Evolutionary conservation across 306 rosid genomes (phyloP), one percentile per base, ranked within the genome.

Genomic region (Hylodesmum podocarpum): DNA sequence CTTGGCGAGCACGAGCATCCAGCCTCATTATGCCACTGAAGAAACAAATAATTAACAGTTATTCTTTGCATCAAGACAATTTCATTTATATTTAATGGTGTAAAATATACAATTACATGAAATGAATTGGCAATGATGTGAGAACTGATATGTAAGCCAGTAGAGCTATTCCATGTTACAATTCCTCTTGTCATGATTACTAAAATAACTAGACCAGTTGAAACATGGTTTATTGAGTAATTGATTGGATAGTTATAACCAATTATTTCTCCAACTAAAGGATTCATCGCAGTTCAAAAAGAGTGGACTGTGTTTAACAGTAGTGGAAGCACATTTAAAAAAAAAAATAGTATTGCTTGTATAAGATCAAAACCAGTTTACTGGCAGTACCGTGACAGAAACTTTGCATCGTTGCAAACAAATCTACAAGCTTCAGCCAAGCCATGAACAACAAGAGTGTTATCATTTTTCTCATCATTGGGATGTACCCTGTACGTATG

Each of bases 1-100:
- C 97, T 89, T 89, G 96, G 44, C 96, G 93, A 8, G 85, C 98
- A 69, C 90, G 95, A 27, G 95, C 96, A 85, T 94, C 89, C 87
- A 92, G 75, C 70, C 95, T 90, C 96, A 84, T 87, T 86, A 94
- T 90, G 79, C 98, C 96, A 66, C 98, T 94, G 87, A 55, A 34
- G 66, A 84, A 76, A 84, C 19, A 70, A 71, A 80, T 34, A 41
- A 73, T 80, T 65, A 86, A 67, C 34, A 43, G 41, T 84, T 47
- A 66, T 44, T 74, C 16, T 22, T 31, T 61, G 40, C 51, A 59
- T 43, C 22, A 31, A 68, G 54, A 68, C 36, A 27, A 34, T 34
- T 47, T 37, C n/a, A 65, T 34, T 47, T 28, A 54, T 28, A 44
- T 65, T 77, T 43, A 57, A 47, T 31, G 8, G 53, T 61, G 47